Percentiles rank a stretch among this genome's conserved stretches.
phyloP scores from a whole-genome alignment of 1,139 yeast genomes.

The Debaryomyces sp. region DNA sequence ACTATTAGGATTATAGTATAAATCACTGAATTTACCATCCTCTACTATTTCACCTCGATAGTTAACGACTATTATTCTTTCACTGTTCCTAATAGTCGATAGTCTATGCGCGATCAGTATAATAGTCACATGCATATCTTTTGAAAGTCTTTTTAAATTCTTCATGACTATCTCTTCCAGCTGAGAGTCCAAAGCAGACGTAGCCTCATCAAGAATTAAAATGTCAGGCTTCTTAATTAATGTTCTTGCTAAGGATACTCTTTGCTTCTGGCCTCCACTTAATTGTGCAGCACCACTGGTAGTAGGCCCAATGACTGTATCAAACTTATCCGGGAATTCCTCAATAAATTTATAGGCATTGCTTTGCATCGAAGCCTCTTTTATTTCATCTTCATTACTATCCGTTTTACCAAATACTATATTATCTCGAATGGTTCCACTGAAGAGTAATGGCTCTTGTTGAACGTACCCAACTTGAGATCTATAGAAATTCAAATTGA shows the following conservation, averaged over 20 bases:
- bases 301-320: constrained; percentile 79
- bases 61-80: constrained; percentile 78
- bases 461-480: constrained; percentile 83
- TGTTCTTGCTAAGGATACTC: constrained; percentile 78
- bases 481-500: constrained; percentile 75
- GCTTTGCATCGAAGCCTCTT: constrained; percentile 74
- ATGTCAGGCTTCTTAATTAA: constrained; percentile 62
- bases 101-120: constrained; percentile 92
- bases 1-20: constrained; percentile 64
- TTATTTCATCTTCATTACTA: constrained; percentile 65
- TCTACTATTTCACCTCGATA: constrained; percentile 81
- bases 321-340: constrained; percentile 79
- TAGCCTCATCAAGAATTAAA: constrained; percentile 76
- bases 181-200: constrained; percentile 79
- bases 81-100: constrained; percentile 85
- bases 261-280: constrained; percentile 79
- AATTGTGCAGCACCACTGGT: constrained; percentile 62
- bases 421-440: constrained; percentile 87
- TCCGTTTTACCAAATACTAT: constrained; percentile 67
- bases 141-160: constrained; percentile 34
- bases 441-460: constrained; percentile 91
- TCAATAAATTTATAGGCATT: constrained; percentile 75
- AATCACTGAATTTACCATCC: constrained; percentile 69
- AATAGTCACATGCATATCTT: constrained; percentile 63
- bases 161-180: constrained; percentile 86